phyloP scores from a whole-genome alignment of 73 alveolate genomes.

The Symbiodinium natans region DNA sequence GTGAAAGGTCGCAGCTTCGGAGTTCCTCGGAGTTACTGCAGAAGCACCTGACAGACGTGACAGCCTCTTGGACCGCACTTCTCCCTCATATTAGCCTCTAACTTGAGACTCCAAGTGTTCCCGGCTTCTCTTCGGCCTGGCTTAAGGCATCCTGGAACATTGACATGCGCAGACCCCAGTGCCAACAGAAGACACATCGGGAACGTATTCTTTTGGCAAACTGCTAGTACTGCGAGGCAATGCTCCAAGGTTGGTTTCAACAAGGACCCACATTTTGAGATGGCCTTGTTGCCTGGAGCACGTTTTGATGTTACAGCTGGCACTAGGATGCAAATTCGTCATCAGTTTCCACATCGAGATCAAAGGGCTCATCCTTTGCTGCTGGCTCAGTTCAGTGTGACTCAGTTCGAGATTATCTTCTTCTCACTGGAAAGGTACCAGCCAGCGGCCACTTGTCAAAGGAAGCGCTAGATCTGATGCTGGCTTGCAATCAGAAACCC shows the following conservation, averaged over 20 bases:
- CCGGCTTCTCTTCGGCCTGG: no score
- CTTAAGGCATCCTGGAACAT: slow-evolving; percentile 41
- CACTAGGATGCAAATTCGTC: not conserved
- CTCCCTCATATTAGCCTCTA: not conserved
- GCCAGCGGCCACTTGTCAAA: not conserved
- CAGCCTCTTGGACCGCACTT: not conserved
- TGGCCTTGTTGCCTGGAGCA: not conserved
- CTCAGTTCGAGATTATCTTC: no score
- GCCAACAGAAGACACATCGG: not conserved
- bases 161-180: slow-evolving; percentile 36
- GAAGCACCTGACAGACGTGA: slow-evolving; percentile 34
- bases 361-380: not conserved
- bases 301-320: not conserved
- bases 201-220: not conserved
- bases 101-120: not conserved
- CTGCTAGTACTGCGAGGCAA: not conserved
- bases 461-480: not conserved
- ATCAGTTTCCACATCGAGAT: not conserved
- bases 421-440: not conserved
- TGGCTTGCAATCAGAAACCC: not conserved
- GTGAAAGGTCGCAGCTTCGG: slow-evolving; percentile 33
- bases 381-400: not conserved
- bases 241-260: slow-evolving; percentile 18
- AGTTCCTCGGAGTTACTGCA: slow-evolving; percentile 11
- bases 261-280: not conserved